Base-by-base conservation (phyloP, 129 eudicot species). In the Silybum marianum region DNA sequence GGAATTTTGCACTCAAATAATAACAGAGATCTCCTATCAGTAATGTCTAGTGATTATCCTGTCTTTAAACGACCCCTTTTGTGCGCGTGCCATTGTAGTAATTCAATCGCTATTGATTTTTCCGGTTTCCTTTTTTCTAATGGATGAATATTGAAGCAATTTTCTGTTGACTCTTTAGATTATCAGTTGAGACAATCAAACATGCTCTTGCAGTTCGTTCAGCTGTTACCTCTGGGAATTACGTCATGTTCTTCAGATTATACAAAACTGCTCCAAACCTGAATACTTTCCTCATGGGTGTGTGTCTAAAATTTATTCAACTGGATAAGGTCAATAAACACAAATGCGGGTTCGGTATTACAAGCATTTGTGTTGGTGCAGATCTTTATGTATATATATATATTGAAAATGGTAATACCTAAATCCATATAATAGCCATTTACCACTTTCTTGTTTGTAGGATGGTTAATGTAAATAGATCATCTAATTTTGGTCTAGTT, bases 361-460 rank as follows among this genome's bases (percentile, higher is more conserved):
- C 22, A 51, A 16, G 2, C 26, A 16, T 73, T 4, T 82, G 69
- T 68, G 23, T 67, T 26, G 46, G 12, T 78, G 87, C 91, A 92
- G 99, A 95, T 90, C 94, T 92, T 65, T 92, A 93, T 84, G 97
- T n/a, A n/a, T n/a, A n/a, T n/a, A n/a, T n/a, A n/a, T n/a, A n/a
- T n/a, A n/a, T n/a, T n/a, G n/a, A n/a, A n/a, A n/a, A n/a, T n/a
- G n/a, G n/a, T n/a, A n/a, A n/a, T 48, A 48, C 7, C n/a, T 14
- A 51, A 51, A 51, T 16, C 22, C 9, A 16, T 51, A 51, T 51
- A 28, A 51, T 51, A 28, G 30, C 30, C 30, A 28, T 2, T 28
- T 28, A 26, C 2, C 30, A 26, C 2, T 2, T 26, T 0, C 1
- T 26, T 26, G 1, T 26, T 1, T 0, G 1, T 1, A 26, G 1